Percentiles rank a stretch among this genome's conserved stretches.
These are phyloP conservation scores for Fagus crenata DNA, from an alignment of 306 rosid species.

Conservation along the genomic window DNA sequence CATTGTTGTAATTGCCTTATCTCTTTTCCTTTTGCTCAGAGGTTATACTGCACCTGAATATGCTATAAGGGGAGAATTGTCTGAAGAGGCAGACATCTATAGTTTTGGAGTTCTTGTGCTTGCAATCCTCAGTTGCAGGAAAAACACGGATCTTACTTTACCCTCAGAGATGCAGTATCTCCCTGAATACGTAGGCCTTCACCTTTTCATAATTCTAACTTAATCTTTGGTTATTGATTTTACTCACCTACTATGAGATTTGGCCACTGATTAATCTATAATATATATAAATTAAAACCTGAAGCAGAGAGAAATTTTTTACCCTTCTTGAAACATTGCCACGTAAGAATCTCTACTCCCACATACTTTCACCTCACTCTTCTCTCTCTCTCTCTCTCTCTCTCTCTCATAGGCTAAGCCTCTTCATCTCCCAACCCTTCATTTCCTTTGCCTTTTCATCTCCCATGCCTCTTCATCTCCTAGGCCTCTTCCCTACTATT, in stretches of 20 bases:
- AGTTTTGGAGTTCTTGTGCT: slow-evolving; percentile 94
- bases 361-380: too few species aligned
- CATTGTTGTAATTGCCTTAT: background rate
- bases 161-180: slow-evolving; percentile 83
- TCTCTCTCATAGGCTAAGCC: too few species aligned
- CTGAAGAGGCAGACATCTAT: slow-evolving; percentile 88
- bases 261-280: background rate
- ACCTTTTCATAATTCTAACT: background rate
- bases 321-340: too few species aligned
- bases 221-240: background rate
- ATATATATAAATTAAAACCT: too few species aligned
- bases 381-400: too few species aligned
- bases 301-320: too few species aligned
- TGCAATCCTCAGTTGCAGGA: slow-evolving; percentile 75
- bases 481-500: too few species aligned
- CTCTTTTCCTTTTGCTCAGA: slow-evolving; percentile 38
- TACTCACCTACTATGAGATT: too few species aligned
- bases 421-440: too few species aligned
- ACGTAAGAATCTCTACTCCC: too few species aligned
- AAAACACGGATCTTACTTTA: slow-evolving; percentile 72
- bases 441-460: too few species aligned
- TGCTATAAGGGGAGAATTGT: slow-evolving; percentile 83
- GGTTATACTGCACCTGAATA: slow-evolving; percentile 96
- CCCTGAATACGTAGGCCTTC: slow-evolving; percentile 69
- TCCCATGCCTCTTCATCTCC: too few species aligned